These are phyloP conservation scores for Phoenix dactylifera DNA, from an alignment of 176 grass and related monocot species.

Conservation along the genomic window DNA sequence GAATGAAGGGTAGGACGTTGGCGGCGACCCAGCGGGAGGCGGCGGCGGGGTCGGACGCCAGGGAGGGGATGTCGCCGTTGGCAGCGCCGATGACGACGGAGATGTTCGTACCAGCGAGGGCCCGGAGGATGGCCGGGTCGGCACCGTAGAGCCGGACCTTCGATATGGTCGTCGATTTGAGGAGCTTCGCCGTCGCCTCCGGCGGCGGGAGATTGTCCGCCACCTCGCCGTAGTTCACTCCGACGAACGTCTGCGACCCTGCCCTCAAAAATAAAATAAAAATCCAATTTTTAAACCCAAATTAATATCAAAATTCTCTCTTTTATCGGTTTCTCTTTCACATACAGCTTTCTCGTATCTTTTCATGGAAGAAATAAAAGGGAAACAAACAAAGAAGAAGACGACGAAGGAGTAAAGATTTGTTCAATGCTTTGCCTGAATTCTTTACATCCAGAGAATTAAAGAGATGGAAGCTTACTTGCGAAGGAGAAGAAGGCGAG, in stretches of 20 bases:
- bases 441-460: too few species aligned
- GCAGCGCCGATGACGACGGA: constrained; percentile 4
- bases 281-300: too few species aligned
- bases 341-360: too few species aligned
- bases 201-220: constrained; percentile 14
- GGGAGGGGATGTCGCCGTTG: constrained; percentile 7
- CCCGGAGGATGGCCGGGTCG: background rate
- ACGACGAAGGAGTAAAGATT: too few species aligned
- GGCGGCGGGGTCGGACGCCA: constrained; percentile 7
- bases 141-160: constrained; percentile 9
- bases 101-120: constrained; percentile 1
- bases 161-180: constrained; percentile 4
- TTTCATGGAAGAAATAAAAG: too few species aligned
- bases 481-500: too few species aligned
- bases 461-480: too few species aligned
- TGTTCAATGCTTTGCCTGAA: too few species aligned
- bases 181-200: background rate
- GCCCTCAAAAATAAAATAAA: background rate
- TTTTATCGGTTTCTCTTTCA: too few species aligned
- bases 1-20: constrained; percentile 4
- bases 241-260: constrained; percentile 1
- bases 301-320: too few species aligned
- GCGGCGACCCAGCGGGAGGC: constrained; percentile 1
- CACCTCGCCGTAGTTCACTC: constrained; percentile 12
- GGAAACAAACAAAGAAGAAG: too few species aligned